Base-by-base conservation (phyloP, 345 rosid species). In the Populus euphratica region DNA sequence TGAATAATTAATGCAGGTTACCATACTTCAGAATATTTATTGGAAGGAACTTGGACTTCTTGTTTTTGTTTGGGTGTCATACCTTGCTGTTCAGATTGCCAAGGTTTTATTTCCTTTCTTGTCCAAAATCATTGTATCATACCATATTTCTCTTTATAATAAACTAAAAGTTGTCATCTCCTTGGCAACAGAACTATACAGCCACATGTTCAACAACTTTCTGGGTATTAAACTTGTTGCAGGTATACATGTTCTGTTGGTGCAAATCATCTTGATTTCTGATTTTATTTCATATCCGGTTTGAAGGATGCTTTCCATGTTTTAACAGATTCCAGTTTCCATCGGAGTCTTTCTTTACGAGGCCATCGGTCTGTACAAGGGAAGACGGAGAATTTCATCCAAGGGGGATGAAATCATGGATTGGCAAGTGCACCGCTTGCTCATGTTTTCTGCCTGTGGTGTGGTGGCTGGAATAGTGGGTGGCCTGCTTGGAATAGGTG, bases 11-110 rank as follows among this genome's bases (percentile, higher is more conserved):
- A 31, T 67, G 8, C 70, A 67, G 70, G 13, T 36, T 21, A 69
- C 8, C 9, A 8, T 69, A 18, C 49, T 43, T 39, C 59, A 18
- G 14, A 39, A 67, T 21, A 31, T 67, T 18, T 23, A 27, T 12
- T 70, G 61, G 73, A 70, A 23, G 39, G 73, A 70, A 70, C 59
- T 70, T 23, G 73, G 73, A 43, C 59, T 70, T 70, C 59, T 70
- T 36, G 56, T 70, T 70, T 70, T 70, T 29, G 73, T 70, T 36
- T 70, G 73, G 73, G 59, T 47, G 16, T 21, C 59, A 70, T 70
- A n/a, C 52, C 73, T 70, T 23, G 59, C 36, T 10, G 11, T 70
- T 27, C 73, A 70, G 59, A 70, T 70, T 44, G 73, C 59, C 59
- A 70, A 70, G 73, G 73, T 70, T 9, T 11, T 70, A 38, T 47